Conservation (phyloP, 441 rosid genomes). For the Arabidopsis hybrid region DNA sequence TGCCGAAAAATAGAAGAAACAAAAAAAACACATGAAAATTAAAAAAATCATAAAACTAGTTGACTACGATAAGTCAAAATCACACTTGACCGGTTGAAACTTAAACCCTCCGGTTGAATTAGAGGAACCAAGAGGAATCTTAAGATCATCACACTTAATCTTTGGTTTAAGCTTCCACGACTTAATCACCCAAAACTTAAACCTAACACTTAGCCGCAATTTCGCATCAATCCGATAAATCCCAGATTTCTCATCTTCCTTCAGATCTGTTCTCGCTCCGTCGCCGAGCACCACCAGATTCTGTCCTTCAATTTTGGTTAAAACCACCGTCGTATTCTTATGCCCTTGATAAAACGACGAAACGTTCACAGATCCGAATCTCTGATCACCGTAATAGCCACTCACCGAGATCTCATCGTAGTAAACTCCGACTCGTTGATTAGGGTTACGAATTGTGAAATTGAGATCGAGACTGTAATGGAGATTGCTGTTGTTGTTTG, state of each 20-base stretch:
- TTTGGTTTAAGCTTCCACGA: conserved; percentile 57
- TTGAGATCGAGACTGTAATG: conserved; percentile 63
- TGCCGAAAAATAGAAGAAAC: background rate
- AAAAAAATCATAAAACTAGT: background rate
- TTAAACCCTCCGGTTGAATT: conserved; percentile 31
- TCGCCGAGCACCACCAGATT: conserved; percentile 47
- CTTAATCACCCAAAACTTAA: conserved; percentile 63
- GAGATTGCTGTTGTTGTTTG: conserved; percentile 50
- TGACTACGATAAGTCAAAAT: conserved; percentile 45
- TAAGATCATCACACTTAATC: conserved; percentile 59
- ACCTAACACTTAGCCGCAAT: conserved; percentile 59
- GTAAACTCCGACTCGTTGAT: conserved; percentile 68
- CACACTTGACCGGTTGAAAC: conserved; percentile 49
- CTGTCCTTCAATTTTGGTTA: conserved; percentile 50
- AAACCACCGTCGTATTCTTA: conserved; percentile 63
- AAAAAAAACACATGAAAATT: background rate
- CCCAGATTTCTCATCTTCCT: conserved; percentile 49
- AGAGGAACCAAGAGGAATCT: conserved; percentile 54
- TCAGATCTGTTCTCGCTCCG: conserved; percentile 38
- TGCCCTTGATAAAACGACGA: conserved; percentile 72
- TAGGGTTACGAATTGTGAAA: conserved; percentile 74
- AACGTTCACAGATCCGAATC: conserved; percentile 42
- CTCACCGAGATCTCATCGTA: conserved; percentile 65
- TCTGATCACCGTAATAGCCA: conserved; percentile 53
- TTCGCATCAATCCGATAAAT: conserved; percentile 58